Base-by-base conservation (phyloP, 2,329 filamentous ascomycete genomes). In the Arthrobotrys conoides region DNA sequence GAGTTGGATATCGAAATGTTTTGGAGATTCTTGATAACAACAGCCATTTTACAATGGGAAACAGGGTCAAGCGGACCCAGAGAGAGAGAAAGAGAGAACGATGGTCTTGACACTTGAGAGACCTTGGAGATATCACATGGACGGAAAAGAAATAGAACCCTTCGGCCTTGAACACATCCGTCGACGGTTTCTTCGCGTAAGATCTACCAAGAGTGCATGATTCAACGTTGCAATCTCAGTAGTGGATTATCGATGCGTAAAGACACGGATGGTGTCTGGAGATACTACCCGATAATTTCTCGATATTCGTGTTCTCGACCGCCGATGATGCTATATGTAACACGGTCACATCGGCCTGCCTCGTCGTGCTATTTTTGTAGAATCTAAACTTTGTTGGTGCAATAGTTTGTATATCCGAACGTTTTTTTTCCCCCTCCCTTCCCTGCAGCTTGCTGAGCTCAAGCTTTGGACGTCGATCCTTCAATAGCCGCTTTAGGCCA, bases 331-430 rank as follows among this genome's bases (percentile, higher is more conserved):
- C 24, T 36, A 12, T 46, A 44, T 16, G 44, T 46, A 46, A 18
- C 20, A 41, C 18, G 36, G 61, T 73, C 70, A 73, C 70, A 73
- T 72, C 61, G 61, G 49, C 49, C 20, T 6, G 61, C 38, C 33
- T 22, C 5, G 16, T 72, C 5, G 20, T 72, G 44, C 69, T 72
- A 66, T 66, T 72, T 72, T 72, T 65, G 51, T 55, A 24, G 55
- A 41, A 20, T 27, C 22, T 65, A 64, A 46, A 55, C 57, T 46
- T 49, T 71, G 41, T 63, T 63, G 27, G 67, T 63, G 10, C n/a
- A 41, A 24, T 36, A 14, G 27, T 48, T 64, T 65, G 55, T 55
- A 57, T 20, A 71, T 57, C 57, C 57, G 20, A 44, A 30, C 3
- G 6, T 6, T 24, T 24, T 51, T 24, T 51, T 16, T 5, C 33